These are phyloP conservation scores for Inga leiocalycina DNA, from an alignment of 306 rosid genomes.

Conservation along the genomic window DNA sequence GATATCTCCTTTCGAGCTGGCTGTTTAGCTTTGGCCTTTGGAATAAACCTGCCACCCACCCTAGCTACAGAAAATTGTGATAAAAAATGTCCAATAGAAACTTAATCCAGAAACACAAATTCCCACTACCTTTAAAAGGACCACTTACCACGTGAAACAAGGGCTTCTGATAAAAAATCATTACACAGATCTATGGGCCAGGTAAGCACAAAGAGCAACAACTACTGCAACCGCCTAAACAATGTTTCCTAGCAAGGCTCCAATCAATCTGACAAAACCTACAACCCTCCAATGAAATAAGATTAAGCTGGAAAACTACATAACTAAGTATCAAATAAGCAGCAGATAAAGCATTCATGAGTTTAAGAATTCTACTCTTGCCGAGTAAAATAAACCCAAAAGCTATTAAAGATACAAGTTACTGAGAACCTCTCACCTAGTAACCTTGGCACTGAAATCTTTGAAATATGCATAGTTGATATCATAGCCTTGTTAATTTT, in stretches of 20 bases:
- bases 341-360: not conserved
- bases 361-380: not conserved
- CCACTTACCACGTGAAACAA: conserved; percentile 43
- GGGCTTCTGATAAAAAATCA: conserved; percentile 49
- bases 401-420: not conserved
- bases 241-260: not conserved
- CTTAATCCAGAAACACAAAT: not conserved
- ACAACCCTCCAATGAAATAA: not conserved
- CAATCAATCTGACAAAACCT: conserved; percentile 7
- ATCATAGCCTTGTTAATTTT: too few relatives aligned
- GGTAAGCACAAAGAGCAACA: not conserved
- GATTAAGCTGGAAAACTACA: conserved; percentile 25
- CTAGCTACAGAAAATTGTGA: conserved; percentile 42
- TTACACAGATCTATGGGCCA: conserved; percentile 63
- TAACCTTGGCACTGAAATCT: too few relatives aligned
- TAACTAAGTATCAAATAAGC: conserved; percentile 9
- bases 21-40: conserved; percentile 63
- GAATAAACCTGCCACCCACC: conserved; percentile 55
- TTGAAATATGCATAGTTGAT: too few relatives aligned
- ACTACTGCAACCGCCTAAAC: conserved; percentile 2
- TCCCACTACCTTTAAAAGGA: conserved; percentile 7
- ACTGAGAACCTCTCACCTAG: too few relatives aligned
- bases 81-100: not conserved
- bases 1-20: conserved; percentile 45
- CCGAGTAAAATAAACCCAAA: not conserved